Evolutionary conservation across 2,329 filamentous ascomycete genomes (phyloP), one percentile per base, ranked within the genome.

Genomic region (Neonectria neomacrospora): DNA sequence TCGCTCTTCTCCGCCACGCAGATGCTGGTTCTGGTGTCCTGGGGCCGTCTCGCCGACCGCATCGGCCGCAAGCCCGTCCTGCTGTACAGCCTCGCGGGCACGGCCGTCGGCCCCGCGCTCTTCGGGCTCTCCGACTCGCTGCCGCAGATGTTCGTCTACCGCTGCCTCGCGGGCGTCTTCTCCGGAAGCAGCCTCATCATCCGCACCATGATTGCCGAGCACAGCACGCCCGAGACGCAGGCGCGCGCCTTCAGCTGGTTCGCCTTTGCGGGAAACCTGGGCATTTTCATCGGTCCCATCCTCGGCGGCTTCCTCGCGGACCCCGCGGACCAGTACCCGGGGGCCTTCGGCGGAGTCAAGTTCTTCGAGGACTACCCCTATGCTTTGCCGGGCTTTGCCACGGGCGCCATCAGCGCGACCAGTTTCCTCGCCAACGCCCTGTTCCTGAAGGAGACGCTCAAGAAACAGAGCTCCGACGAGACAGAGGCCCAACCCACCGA

Each of bases 231-330:
- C 5, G 83, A 86, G 65, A 94, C 89, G 0, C 91, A 94, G 77
- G 91, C 92, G 0, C 80, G 84, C 28, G 88, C 90, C 0, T 96
- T 94, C 73, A 89, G 89, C 72, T 91, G 88, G 81, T 94, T 94
- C 73, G 90, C 91, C 10, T 92, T 95, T 73, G 82, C 86, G 0
- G 88, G 88, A 5, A 95, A 95, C 67, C 22, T 94, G 9, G 92
- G 92, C 4, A 88, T 95, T 47, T 88, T 93, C 61, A 30, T 93
- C 2, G 92, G 92, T 0, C 91, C 91, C 3, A 71, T 92, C 9
- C 73, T 93, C 20, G 91, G 91, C 44, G 92, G 91, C 55, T 82
- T 80, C 1, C 82, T 96, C 1, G 89, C 91, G 11, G 85, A 91
- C 34, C 92, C 92, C 1, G 88, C 85, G 0, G 71, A 79, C 5